A percentile compares a stretch with the other conserved stretches of the same genome.
These are phyloP conservation scores for Chloridella minuta DNA, from an alignment of 352 stramenopile species.

Conservation along the genomic window DNA sequence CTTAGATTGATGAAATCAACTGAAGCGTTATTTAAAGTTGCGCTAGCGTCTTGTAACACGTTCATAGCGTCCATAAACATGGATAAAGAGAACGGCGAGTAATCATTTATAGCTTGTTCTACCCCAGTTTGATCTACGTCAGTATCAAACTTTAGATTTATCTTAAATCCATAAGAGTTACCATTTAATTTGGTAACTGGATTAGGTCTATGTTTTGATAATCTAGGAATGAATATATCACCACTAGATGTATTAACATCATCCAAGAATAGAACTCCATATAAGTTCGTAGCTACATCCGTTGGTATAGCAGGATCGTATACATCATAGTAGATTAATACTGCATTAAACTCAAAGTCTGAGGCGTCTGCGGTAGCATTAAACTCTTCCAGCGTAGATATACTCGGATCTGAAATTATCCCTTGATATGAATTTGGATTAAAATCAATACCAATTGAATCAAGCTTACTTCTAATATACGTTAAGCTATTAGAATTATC, in stretches of 20 bases:
- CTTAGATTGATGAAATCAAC: too few relatives aligned
- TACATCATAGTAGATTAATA: background rate
- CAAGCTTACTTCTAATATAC: background rate
- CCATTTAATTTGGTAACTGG: background rate
- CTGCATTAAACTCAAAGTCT: slow-evolving; percentile 2
- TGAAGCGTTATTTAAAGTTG: too few relatives aligned
- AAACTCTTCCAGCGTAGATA: too few relatives aligned
- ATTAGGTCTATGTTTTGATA: background rate
- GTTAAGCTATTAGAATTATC: background rate
- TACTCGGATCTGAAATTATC: too few relatives aligned
- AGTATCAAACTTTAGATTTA: background rate
- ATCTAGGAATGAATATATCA: too few relatives aligned
- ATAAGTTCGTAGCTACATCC: background rate
- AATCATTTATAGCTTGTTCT: background rate
- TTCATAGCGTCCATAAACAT: background rate
- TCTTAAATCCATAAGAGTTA: background rate
- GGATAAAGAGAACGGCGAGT: background rate
- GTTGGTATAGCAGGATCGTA: background rate
- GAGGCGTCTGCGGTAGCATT: too few relatives aligned
- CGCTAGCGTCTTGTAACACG: too few relatives aligned
- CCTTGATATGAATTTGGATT: too few relatives aligned
- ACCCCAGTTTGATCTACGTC: background rate
- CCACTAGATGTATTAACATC: too few relatives aligned
- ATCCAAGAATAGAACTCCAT: background rate
- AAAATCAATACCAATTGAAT: too few relatives aligned